Conservation (phyloP, 345 rosid species). For the Salix exigua region DNA sequence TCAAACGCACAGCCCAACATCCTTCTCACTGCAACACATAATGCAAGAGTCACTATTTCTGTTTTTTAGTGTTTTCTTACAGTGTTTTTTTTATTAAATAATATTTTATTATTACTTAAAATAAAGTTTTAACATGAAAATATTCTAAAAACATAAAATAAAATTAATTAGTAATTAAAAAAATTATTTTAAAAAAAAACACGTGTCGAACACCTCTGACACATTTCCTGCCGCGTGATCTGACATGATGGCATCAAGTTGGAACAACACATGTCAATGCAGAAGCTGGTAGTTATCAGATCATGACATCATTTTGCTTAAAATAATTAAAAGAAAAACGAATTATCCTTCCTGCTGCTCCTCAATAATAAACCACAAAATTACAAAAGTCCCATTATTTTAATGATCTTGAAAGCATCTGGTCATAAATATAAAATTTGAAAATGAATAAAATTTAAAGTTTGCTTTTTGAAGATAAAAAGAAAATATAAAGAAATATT, state of each 20-base stretch:
- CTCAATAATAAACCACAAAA: not conserved
- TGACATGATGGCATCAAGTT: not conserved
- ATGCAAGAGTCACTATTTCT: slow-evolving; percentile 5
- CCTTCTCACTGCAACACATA: not conserved
- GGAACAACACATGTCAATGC: not conserved
- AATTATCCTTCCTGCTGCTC: too few relatives aligned
- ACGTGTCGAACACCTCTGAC: not conserved
- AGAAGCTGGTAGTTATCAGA: not conserved
- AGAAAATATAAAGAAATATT: too few relatives aligned
- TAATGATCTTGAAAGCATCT: not conserved
- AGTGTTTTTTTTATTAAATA: too few relatives aligned
- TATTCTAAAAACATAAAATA: too few relatives aligned
- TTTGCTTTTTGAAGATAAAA: too few relatives aligned
- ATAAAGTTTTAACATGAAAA: too few relatives aligned
- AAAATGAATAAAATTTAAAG: too few relatives aligned
- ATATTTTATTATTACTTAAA: too few relatives aligned
- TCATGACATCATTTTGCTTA: not conserved
- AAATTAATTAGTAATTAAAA: too few relatives aligned
- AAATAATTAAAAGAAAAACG: not conserved
- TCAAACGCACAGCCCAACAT: slow-evolving; percentile 32
- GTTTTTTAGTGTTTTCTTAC: too few relatives aligned
- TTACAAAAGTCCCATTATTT: not conserved
- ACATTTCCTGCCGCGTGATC: not conserved
- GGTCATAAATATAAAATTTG: not conserved
- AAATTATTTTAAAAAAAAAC: too few relatives aligned